These are phyloP conservation scores for Cutaneotrichosporon sp. DNA, from an alignment of 1,284 basidiomycete genomes.

Conservation along the genomic window DNA sequence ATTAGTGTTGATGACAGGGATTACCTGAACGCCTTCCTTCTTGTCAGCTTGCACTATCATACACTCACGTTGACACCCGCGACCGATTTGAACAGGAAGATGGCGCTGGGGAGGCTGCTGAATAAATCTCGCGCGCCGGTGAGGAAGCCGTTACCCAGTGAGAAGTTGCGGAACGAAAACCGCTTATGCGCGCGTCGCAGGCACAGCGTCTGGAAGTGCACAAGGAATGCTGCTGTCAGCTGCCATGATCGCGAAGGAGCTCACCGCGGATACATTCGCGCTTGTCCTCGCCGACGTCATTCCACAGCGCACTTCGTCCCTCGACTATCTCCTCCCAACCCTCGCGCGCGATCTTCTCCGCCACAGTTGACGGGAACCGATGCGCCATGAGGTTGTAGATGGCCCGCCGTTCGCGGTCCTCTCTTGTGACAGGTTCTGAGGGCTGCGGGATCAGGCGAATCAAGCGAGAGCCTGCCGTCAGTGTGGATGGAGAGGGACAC, in stretches of 20 bases:
- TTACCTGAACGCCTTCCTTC: conserved; percentile 53
- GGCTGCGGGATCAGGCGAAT: conserved; percentile 56
- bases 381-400: conserved; percentile 76
- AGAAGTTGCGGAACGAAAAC: conserved; percentile 72
- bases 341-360: conserved; percentile 75
- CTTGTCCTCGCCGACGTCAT: conserved; percentile 83
- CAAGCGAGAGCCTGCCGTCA: conserved; percentile 53
- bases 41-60: background rate
- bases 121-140: conserved; percentile 83
- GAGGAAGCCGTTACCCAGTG: conserved; percentile 85
- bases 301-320: conserved; percentile 79
- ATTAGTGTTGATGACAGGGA: conserved; percentile 91
- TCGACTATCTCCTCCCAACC: conserved; percentile 92
- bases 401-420: conserved; percentile 56
- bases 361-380: conserved; percentile 67
- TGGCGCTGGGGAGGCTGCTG: conserved; percentile 84
- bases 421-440: conserved; percentile 23
- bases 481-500: conserved; percentile 15
- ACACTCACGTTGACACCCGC: conserved; percentile 60
- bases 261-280: conserved; percentile 64
- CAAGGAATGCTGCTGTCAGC: conserved; percentile 68
- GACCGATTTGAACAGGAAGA: conserved; percentile 91
- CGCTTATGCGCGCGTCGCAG: conserved; percentile 84
- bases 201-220: conserved; percentile 84
- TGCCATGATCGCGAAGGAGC: conserved; percentile 10